A percentile compares a stretch with the other conserved stretches of the same genome.
phyloP scores from a whole-genome alignment of 1,284 basidiomycete genomes.

The Irpex sp. region DNA sequence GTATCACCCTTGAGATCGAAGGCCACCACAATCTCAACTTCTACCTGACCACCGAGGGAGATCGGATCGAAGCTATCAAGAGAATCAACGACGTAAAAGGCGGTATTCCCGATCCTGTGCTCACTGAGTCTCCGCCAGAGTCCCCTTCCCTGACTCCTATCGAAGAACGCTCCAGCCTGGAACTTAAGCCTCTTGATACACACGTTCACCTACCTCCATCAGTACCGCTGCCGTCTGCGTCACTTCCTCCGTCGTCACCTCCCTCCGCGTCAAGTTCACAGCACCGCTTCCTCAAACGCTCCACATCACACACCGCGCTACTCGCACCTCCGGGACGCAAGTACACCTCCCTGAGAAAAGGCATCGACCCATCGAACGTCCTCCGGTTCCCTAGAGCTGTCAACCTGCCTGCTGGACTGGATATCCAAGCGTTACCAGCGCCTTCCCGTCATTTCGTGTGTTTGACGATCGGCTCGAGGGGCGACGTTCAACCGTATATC shows the following conservation, averaged over 20 bases:
- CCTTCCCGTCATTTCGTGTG: conserved; percentile 37
- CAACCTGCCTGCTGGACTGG: conserved; percentile 36
- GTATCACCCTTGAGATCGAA: conserved; percentile 42
- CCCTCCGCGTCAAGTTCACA: not conserved
- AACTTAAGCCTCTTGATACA: not conserved
- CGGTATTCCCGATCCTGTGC: not conserved
- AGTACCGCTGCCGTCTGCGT: no score
- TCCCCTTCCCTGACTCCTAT: not conserved
- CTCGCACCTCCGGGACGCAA: conserved; percentile 35
- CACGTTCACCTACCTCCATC: no score
- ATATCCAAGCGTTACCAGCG: conserved; percentile 20
- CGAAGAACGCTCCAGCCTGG: not conserved
- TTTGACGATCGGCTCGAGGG: conserved; percentile 46
- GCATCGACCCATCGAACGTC: conserved; percentile 9
- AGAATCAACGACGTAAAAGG: conserved; percentile 23
- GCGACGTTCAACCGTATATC: conserved; percentile 50
- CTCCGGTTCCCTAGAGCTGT: conserved; percentile 40
- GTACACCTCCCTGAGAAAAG: conserved; percentile 6
- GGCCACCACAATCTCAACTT: conserved; percentile 47
- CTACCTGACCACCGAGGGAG: conserved; percentile 39
- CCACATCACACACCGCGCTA: conserved; percentile 25
- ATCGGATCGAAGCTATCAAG: conserved; percentile 42
- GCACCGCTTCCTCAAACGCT: not conserved
- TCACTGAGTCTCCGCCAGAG: not conserved
- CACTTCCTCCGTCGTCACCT: not conserved